phyloP scores from a whole-genome alignment of 208 protist genomes.

The Sergeia podlipaevii region DNA sequence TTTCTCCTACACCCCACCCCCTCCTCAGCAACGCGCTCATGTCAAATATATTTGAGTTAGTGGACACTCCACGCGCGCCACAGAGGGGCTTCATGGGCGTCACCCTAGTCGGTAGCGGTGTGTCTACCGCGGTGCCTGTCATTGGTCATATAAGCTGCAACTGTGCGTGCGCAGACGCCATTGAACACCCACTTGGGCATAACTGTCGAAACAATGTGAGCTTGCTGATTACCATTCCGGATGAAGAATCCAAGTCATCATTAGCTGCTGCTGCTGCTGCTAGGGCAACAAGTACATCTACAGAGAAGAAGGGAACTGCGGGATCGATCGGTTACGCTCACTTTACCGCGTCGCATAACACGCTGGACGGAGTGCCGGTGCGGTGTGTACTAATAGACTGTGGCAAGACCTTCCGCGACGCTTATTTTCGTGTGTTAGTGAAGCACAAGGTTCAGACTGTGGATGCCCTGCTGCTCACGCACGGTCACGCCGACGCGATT shows the following conservation, averaged over 20 bases:
- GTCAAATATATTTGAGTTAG: too few relatives aligned
- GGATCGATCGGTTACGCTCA: conserved; percentile 9
- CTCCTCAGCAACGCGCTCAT: too few relatives aligned
- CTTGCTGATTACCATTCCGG: conserved; percentile 62
- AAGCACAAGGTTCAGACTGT: conserved; percentile 46
- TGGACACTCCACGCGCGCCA: not conserved
- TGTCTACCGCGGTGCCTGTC: conserved; percentile 80
- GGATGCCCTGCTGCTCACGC: conserved; percentile 84
- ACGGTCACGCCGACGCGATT: conserved; percentile 84
- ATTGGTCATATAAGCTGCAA: conserved; percentile 65
- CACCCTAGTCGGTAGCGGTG: conserved; percentile 75
- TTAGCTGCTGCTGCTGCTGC: not conserved
- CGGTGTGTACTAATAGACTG: conserved; percentile 79
- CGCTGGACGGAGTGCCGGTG: conserved; percentile 25
- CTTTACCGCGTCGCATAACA: conserved; percentile 28
- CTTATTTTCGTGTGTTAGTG: conserved; percentile 82
- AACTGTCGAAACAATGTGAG: conserved; percentile 85
- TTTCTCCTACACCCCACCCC: too few relatives aligned
- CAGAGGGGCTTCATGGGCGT: conserved; percentile 14
- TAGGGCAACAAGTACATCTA: not conserved
- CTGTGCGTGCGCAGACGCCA: conserved; percentile 76
- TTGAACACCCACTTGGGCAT: conserved; percentile 40
- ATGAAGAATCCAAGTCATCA: not conserved
- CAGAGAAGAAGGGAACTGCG: not conserved
- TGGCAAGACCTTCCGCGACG: conserved; percentile 90